Evolutionary conservation across 108 stramenopile species (phyloP).

Genomic region (Pseudonitzschia pungens): DNA sequence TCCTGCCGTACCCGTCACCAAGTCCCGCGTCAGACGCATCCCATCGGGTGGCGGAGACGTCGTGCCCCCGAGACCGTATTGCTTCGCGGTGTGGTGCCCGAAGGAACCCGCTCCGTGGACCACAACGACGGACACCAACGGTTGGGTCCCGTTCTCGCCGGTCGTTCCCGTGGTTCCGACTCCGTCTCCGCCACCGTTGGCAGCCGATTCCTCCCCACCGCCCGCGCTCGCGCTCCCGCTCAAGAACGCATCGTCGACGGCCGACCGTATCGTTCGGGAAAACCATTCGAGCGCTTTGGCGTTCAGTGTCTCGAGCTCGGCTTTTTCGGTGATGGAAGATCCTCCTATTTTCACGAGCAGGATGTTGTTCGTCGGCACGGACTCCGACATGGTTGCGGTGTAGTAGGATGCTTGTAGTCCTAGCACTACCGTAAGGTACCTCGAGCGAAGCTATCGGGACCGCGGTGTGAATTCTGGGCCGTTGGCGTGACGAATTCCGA

Average conservation of each 20-base stretch:
- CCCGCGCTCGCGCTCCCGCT: too few species aligned
- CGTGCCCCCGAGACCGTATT: slow-evolving; percentile 60
- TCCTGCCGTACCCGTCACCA: neutral
- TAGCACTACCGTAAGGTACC: too few species aligned
- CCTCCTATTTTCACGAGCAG: slow-evolving; percentile 73
- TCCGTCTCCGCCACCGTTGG: neutral
- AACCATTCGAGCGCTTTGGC: slow-evolving; percentile 59
- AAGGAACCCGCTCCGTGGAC: slow-evolving; percentile 85
- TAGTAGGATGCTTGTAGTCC: too few species aligned
- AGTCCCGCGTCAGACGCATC: neutral
- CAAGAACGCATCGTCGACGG: slow-evolving; percentile 14
- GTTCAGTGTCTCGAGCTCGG: slow-evolving; percentile 54
- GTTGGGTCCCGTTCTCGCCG: too few species aligned
- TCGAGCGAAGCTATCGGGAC: too few species aligned
- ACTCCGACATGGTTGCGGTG: too few species aligned
- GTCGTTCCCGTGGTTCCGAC: neutral
- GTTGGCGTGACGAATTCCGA: too few species aligned
- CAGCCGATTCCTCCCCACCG: too few species aligned
- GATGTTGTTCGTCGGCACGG: too few species aligned
- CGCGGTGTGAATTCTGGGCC: too few species aligned
- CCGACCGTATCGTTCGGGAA: slow-evolving; percentile 39
- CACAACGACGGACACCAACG: too few species aligned
- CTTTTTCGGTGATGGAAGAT: slow-evolving; percentile 79
- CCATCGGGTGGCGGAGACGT: slow-evolving; percentile 31
- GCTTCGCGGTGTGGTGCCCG: slow-evolving; percentile 75